Percentiles rank a stretch among this genome's conserved stretches.
phyloP scores from a whole-genome alignment of 2,329 filamentous ascomycete genomes.

The Boeremia exigua region DNA sequence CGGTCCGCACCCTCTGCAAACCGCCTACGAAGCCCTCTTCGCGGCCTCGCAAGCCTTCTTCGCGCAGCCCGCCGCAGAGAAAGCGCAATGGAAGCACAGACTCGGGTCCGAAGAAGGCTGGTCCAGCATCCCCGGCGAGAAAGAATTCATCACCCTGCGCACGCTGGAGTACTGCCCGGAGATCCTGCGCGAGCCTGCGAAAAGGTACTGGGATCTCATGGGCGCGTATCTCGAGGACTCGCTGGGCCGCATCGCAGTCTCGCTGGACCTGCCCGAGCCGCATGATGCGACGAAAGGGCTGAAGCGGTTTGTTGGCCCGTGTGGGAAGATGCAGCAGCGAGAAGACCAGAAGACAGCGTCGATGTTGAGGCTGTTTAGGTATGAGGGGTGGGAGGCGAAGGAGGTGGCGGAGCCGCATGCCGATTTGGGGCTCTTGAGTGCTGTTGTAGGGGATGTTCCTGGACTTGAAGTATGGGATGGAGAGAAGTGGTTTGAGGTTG shows the following conservation, averaged over 20 bases:
- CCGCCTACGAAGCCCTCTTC: constrained; percentile 39
- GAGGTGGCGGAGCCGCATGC: constrained; percentile 47
- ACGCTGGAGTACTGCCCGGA: constrained; percentile 42
- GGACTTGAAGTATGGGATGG: constrained; percentile 47
- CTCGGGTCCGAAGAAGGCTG: constrained; percentile 47
- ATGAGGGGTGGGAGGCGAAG: constrained; percentile 44
- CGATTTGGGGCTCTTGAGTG: constrained; percentile 43
- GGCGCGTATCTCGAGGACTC: constrained; percentile 34
- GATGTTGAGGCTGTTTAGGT: constrained; percentile 47
- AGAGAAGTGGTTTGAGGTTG: constrained; percentile 32
- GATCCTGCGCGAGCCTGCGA: constrained; percentile 36
- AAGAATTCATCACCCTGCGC: constrained; percentile 49
- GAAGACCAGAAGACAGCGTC: constrained; percentile 40
- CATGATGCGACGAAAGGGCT: constrained; percentile 24
- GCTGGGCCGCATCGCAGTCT: constrained; percentile 32
- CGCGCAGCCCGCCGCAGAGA: constrained; percentile 29
- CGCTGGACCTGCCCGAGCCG: constrained; percentile 23
- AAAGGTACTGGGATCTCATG: constrained; percentile 43
- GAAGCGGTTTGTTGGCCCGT: constrained; percentile 36
- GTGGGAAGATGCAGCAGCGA: constrained; percentile 24
- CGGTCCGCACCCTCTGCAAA: constrained; percentile 37
- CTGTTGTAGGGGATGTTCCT: constrained; percentile 45
- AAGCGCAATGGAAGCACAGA: constrained; percentile 40
- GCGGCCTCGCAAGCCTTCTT: constrained; percentile 42
- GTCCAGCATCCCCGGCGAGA: constrained; percentile 44